Evolutionary conservation across 345 rosid genomes (phyloP).

Genomic region (Rhodomyrtus tomentosa): DNA sequence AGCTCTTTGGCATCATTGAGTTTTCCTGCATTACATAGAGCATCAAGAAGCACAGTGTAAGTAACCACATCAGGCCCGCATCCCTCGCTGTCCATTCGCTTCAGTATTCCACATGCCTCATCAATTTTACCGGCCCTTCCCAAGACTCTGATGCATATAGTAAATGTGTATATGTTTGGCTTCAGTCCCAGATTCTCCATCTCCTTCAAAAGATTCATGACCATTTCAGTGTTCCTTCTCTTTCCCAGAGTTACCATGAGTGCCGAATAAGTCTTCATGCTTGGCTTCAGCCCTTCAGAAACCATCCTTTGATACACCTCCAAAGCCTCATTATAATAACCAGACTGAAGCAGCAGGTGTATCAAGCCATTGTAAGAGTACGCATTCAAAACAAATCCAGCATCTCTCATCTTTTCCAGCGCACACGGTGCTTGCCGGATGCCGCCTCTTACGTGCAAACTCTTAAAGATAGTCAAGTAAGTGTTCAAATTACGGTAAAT

Average conservation of each 20-base stretch:
- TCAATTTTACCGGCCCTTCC: conserved; percentile 75
- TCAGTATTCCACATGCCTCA: conserved; percentile 51
- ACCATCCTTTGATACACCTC: conserved; percentile 59
- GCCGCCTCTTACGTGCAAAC: conserved; percentile 49
- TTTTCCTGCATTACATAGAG: conserved; percentile 65
- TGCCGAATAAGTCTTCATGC: conserved; percentile 85
- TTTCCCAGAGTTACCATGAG: conserved; percentile 89
- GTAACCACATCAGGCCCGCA: conserved; percentile 87
- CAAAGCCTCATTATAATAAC: conserved; percentile 53
- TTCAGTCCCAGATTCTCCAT: conserved; percentile 72
- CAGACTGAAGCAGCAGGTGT: conserved; percentile 57
- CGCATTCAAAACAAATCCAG: conserved; percentile 58
- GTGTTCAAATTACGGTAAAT: conserved; percentile 54
- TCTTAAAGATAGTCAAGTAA: conserved; percentile 52
- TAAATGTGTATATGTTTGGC: conserved; percentile 87
- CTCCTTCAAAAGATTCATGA: conserved; percentile 66
- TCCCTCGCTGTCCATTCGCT: conserved; percentile 81
- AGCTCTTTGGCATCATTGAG: conserved; percentile 53
- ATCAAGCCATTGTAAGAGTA: conserved; percentile 81
- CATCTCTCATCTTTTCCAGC: conserved; percentile 47
- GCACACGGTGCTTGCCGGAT: conserved; percentile 44
- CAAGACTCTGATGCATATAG: conserved; percentile 77
- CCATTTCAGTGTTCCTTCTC: conserved; percentile 58
- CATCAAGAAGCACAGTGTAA: conserved; percentile 82
- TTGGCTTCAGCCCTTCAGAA: conserved; percentile 76